phyloP scores from a whole-genome alignment of 2,329 filamentous ascomycete genomes.

The Botrytis galanthina region DNA sequence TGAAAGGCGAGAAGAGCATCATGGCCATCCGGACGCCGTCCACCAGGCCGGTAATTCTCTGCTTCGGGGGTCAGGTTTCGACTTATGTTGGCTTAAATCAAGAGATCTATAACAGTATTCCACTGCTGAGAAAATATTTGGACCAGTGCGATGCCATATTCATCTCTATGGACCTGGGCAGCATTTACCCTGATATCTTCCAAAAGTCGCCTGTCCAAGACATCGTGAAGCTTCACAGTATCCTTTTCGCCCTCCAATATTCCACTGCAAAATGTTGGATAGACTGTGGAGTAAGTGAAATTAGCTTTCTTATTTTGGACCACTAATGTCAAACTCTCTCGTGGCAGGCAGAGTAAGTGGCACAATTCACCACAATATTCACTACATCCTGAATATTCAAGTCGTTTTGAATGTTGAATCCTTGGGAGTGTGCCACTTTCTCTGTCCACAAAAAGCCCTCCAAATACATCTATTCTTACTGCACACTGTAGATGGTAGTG shows the following conservation, averaged over 20 bases:
- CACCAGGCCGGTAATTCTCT: conserved; percentile 33
- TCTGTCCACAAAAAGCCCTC: too few species aligned
- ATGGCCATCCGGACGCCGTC: too few species aligned
- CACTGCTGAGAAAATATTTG: conserved; percentile 23
- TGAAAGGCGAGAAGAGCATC: background rate
- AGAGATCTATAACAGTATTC: conserved; percentile 4
- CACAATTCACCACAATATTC: too few species aligned
- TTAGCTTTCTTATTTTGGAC: too few species aligned
- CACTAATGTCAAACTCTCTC: too few species aligned
- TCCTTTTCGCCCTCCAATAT: conserved; percentile 27
- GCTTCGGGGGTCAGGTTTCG: conserved; percentile 34
- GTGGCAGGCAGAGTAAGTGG: too few species aligned
- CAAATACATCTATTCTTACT: too few species aligned
- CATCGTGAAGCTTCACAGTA: conserved; percentile 22
- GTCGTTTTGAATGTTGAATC: too few species aligned
- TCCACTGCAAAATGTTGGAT: conserved; percentile 27
- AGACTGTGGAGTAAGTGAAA: conserved; percentile 18
- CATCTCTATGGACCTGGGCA: conserved; percentile 12
- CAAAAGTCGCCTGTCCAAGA: conserved; percentile 15
- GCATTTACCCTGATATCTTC: conserved; percentile 27
- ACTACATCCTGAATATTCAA: too few species aligned
- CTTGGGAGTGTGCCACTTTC: too few species aligned
- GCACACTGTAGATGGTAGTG: too few species aligned
- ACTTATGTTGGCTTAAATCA: conserved; percentile 20
- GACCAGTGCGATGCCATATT: conserved; percentile 22